Evolutionary conservation across 2,329 filamentous ascomycete genomes (phyloP).

Genomic region (Phoma sp.): DNA sequence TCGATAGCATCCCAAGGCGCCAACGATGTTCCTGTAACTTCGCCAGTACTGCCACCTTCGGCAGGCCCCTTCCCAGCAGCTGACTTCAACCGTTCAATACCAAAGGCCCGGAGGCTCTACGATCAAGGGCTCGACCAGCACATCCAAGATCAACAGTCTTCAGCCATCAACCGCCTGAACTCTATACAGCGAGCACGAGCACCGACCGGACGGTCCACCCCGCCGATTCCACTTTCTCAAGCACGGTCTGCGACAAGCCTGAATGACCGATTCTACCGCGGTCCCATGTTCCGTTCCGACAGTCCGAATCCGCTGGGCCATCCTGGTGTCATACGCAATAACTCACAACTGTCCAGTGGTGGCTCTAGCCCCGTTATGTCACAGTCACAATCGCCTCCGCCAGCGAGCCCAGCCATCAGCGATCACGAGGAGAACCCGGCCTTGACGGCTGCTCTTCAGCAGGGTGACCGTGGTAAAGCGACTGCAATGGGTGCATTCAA

Average conservation of each 20-base stretch:
- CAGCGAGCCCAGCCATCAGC: slow-evolving; percentile 71
- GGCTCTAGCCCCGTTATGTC: slow-evolving; percentile 51
- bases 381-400: slow-evolving; percentile 58
- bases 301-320: slow-evolving; percentile 56
- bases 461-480: slow-evolving; percentile 80
- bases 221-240: slow-evolving; percentile 51
- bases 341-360: slow-evolving; percentile 37
- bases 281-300: slow-evolving; percentile 51
- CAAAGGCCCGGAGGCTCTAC: slow-evolving; percentile 77
- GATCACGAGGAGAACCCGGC: slow-evolving; percentile 71
- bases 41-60: slow-evolving; percentile 30
- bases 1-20: slow-evolving; percentile 77
- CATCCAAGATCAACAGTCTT: slow-evolving; percentile 78
- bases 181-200: slow-evolving; percentile 69
- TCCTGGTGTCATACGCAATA: slow-evolving; percentile 40
- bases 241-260: slow-evolving; percentile 56
- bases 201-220: slow-evolving; percentile 59
- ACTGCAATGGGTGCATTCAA: slow-evolving; percentile 76
- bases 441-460: slow-evolving; percentile 69
- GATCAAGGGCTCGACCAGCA: slow-evolving; percentile 82
- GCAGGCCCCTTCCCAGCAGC: slow-evolving; percentile 37
- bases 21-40: slow-evolving; percentile 45
- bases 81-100: slow-evolving; percentile 68
- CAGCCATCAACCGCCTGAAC: slow-evolving; percentile 79
- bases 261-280: slow-evolving; percentile 53